Evolutionary conservation across 352 stramenopile genomes (phyloP), one percentile per base, ranked within the genome.

Genomic region (Elongisporangium undulatum): DNA sequence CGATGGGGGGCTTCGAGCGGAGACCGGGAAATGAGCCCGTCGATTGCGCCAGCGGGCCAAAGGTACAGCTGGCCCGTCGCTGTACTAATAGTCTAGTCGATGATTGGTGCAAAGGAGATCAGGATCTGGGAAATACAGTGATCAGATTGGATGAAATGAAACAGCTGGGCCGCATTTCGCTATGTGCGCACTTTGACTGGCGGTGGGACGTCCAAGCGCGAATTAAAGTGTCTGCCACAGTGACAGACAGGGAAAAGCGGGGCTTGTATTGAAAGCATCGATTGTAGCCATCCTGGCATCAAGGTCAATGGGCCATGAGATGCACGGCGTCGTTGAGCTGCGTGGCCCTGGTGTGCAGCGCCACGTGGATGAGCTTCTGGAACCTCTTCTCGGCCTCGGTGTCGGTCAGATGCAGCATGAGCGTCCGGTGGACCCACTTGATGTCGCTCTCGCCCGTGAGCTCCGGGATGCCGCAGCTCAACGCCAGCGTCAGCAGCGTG

Each of bases 321-420:
- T 96, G 87, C 52, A 93, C 81, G 0, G 86, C 85, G 56, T 94
- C 82, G 61, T 94, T 96, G 56, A 93, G 64, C 29, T 87, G 85
- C 41, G 87, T 96, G 16, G 85, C 85, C 63, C 77, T 89, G 39
- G 82, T 92, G 58, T 85, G 69, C 26, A 96, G 62, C 24, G 85
- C 77, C 53, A 88, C 80, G 49, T 79, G 62, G 60, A 96, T 94
- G 53, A 96, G 77, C 51, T 90, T 86, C 45, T 77, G 69, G 67
- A 96, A 92, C 13, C 72, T 71, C 26, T 71, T 59, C 24, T 70
- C 64, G 34, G 85, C 85, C 24, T 90, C 76, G 10, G 79, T 74
- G 51, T 96, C 84, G 9, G 68, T 65, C 12, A 89, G 59, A 8
- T 90, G 75, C 19, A 96, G 68, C 82, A 95, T 90, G 48, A 96